Evolutionary conservation across 1,284 basidiomycete species (phyloP), one percentile per base, ranked within the genome.

Genomic region (Pterulicium gracile): DNA sequence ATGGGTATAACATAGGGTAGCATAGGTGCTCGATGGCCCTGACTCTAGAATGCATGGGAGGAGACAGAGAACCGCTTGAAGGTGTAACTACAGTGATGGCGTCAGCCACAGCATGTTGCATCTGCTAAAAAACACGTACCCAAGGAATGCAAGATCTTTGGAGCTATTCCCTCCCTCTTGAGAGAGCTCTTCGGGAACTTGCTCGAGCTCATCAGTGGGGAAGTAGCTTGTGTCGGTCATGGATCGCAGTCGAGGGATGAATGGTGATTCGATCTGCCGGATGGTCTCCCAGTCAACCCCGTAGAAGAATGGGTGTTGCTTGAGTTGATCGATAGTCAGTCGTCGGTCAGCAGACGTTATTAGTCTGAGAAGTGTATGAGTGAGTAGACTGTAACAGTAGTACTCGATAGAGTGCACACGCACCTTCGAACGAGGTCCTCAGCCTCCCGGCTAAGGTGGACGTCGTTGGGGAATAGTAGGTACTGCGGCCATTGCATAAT

Each of bases 151-250:
- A 43, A 96, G 70, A 63, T 95, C 91, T 65, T 90, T 84, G 63
- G 79, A 79, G 35, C 84, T 75, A 39, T 72, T 79, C 23, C 69
- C 66, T 4, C 73, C 62, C 47, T 81, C 79, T 2, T 71, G 65
- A 42, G 74, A 69, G 3, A 69, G 66, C 53, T 86, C 82, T 45
- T 91, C 79, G 3, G 79, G 72, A 0, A 77, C 84, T 64, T 97
- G 90, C 56, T 95, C 89, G 55, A 97, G 78, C 61, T 98, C 93
- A 54, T 98, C 94, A 17, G 89, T 95, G 0, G 95, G 94, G 77
- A 98, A 98, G 69, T 98, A 97, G 17, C 88, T 91, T 2, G 92
- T 96, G 59, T 97, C 93, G 21, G 91, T 95, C 58, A 94, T 85
- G 13, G 87, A 92, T 35, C 84, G 81, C 39, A 98, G 72, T 51